phyloP scores from a whole-genome alignment of 495 filamentous ascomycete species.

The Thermothielavioides terrestris region DNA sequence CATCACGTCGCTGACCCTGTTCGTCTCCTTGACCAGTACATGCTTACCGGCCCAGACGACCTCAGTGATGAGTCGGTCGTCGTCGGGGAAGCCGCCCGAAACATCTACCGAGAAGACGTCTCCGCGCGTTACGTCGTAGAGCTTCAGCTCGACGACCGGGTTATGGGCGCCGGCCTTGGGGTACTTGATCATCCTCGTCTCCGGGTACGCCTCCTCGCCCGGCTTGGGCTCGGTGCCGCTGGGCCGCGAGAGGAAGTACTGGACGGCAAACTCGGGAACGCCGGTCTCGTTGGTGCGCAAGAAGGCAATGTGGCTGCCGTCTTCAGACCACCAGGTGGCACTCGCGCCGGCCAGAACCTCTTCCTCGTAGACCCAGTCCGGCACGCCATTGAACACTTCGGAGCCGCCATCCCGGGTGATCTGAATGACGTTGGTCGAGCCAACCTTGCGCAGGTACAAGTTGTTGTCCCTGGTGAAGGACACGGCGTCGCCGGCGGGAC shows the following conservation, averaged over 20 bases:
- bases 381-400: conserved; percentile 91
- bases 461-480: conserved; percentile 86
- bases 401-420: conserved; percentile 81
- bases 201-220: conserved; percentile 84
- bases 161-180: conserved; percentile 94
- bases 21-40: conserved; percentile 81
- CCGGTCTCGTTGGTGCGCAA: conserved; percentile 84
- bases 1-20: conserved; percentile 84
- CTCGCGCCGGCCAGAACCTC: conserved; percentile 77
- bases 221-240: conserved; percentile 62
- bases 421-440: conserved; percentile 45
- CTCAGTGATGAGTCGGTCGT: conserved; percentile 85
- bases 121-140: conserved; percentile 76
- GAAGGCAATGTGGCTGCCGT: conserved; percentile 83
- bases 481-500: conserved; percentile 74
- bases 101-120: conserved; percentile 74
- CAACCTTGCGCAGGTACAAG: conserved; percentile 67
- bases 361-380: conserved; percentile 98
- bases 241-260: conserved; percentile 85
- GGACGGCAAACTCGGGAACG: conserved; percentile 88
- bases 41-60: conserved; percentile 83
- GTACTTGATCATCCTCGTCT: conserved; percentile 88
- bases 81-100: conserved; percentile 65
- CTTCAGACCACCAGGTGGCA: conserved; percentile 89
- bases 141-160: conserved; percentile 75